phyloP scores from a whole-genome alignment of 2,329 filamentous ascomycete species.

The Microdochium paspali region DNA sequence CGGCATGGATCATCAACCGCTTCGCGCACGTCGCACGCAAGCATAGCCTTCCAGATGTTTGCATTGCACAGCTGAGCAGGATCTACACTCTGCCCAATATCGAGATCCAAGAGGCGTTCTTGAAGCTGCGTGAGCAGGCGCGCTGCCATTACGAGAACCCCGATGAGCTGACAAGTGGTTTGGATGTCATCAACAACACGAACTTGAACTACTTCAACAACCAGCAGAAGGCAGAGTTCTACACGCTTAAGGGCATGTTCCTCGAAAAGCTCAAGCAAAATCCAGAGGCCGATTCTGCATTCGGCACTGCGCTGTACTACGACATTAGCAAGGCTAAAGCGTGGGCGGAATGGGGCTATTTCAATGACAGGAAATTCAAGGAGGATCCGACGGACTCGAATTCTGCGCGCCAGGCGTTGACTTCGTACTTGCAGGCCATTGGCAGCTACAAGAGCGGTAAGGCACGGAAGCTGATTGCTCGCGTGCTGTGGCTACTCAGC shows the following conservation, averaged over 20 bases:
- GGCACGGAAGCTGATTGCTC: slow-evolving; percentile 83
- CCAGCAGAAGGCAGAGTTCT: slow-evolving; percentile 97
- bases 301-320: slow-evolving; percentile 90
- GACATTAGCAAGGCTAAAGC: slow-evolving; percentile 93
- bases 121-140: slow-evolving; percentile 96
- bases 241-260: slow-evolving; percentile 99
- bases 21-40: slow-evolving; percentile 97
- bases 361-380: slow-evolving; percentile 95
- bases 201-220: slow-evolving; percentile 97
- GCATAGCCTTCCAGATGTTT: slow-evolving; percentile 92
- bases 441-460: slow-evolving; percentile 97
- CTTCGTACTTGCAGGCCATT: slow-evolving; percentile 91
- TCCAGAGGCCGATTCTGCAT: slow-evolving; percentile 86
- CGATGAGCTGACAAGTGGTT: slow-evolving; percentile 78
- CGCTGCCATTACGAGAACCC: slow-evolving; percentile 98
- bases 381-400: slow-evolving; percentile 74
- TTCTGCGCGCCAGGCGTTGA: slow-evolving; percentile 82
- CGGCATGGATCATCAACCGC: slow-evolving; percentile 98
- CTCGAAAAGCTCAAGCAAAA: slow-evolving; percentile 86
- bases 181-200: slow-evolving; percentile 99
- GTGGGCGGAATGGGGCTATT: slow-evolving; percentile 98
- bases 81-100: slow-evolving; percentile 99
- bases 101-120: slow-evolving; percentile 97
- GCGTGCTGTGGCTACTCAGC: slow-evolving; percentile 92
- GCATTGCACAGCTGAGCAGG: slow-evolving; percentile 90